Percentiles rank a stretch among this genome's conserved stretches.
Evolutionary conservation across 2,329 filamentous ascomycete species (phyloP).

Genomic region (Fusarium sublunatum): DNA sequence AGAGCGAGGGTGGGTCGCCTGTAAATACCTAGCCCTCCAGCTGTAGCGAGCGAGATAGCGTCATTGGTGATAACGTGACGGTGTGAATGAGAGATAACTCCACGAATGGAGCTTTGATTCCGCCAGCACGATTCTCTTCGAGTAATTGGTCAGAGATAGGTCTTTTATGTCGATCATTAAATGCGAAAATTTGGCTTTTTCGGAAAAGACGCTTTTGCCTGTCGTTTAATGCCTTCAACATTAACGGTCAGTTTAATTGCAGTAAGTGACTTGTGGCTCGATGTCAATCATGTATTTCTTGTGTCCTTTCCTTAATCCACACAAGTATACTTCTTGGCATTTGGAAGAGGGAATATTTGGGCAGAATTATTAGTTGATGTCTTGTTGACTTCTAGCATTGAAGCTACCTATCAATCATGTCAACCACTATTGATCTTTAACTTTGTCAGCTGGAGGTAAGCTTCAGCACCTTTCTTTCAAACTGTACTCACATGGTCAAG

Average conservation of each 20-base stretch:
- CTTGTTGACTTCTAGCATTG: too few relatives aligned
- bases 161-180: slow-evolving; percentile 9
- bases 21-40: slow-evolving; percentile 18
- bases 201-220: background rate
- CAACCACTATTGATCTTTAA: too few relatives aligned
- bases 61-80: slow-evolving; percentile 39
- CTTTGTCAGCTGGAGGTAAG: too few relatives aligned
- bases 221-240: background rate
- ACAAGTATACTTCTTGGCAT: too few relatives aligned
- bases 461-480: too few relatives aligned
- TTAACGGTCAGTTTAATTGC: background rate
- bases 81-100: slow-evolving; percentile 29
- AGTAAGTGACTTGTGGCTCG: background rate
- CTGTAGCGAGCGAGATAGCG: slow-evolving; percentile 32
- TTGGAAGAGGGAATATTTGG: too few relatives aligned
- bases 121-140: background rate
- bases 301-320: too few relatives aligned
- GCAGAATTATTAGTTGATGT: too few relatives aligned
- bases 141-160: slow-evolving; percentile 16
- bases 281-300: too few relatives aligned
- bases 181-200: slow-evolving; percentile 13
- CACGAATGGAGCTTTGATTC: slow-evolving; percentile 3
- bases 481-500: too few relatives aligned
- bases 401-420: too few relatives aligned
- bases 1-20: slow-evolving; percentile 38